Evolutionary conservation across 352 stramenopile species (phyloP).

Genomic region (Lagenidium giganteum): DNA sequence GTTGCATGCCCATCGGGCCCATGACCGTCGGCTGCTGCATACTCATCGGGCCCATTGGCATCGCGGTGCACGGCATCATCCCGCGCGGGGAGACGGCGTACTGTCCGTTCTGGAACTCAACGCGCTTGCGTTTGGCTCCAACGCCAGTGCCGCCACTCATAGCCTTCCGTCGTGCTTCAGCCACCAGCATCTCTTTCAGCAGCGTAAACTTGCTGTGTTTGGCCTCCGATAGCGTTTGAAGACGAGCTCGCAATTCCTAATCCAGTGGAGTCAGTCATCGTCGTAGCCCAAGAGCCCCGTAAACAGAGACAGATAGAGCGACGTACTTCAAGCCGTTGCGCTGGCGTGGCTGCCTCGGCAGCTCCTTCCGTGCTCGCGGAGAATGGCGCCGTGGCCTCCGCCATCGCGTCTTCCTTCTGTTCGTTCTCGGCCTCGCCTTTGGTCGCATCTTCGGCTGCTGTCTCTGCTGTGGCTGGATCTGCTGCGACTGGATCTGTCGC

Average conservation of each 20-base stretch:
- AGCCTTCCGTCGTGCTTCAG: conserved; percentile 60
- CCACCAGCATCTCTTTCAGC: conserved; percentile 66
- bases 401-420: conserved; percentile 17
- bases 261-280: too few relatives aligned
- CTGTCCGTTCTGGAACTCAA: too few relatives aligned
- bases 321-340: conserved; percentile 25
- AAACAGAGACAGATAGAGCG: not conserved
- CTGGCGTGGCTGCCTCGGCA: not conserved
- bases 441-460: conserved; percentile 6
- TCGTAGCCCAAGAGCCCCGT: not conserved
- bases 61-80: too few relatives aligned
- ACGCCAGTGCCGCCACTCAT: too few relatives aligned
- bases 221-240: conserved; percentile 49
- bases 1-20: too few relatives aligned
- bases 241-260: conserved; percentile 39
- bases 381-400: too few relatives aligned
- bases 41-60: too few relatives aligned
- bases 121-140: too few relatives aligned
- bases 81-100: too few relatives aligned
- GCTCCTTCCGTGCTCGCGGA: not conserved
- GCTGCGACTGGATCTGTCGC: not conserved
- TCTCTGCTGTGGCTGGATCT: not conserved
- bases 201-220: conserved; percentile 72
- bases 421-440: conserved; percentile 17
- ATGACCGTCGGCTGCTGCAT: too few relatives aligned